phyloP scores from a whole-genome alignment of 495 filamentous ascomycete genomes.

The Aspergillus nidulans region DNA sequence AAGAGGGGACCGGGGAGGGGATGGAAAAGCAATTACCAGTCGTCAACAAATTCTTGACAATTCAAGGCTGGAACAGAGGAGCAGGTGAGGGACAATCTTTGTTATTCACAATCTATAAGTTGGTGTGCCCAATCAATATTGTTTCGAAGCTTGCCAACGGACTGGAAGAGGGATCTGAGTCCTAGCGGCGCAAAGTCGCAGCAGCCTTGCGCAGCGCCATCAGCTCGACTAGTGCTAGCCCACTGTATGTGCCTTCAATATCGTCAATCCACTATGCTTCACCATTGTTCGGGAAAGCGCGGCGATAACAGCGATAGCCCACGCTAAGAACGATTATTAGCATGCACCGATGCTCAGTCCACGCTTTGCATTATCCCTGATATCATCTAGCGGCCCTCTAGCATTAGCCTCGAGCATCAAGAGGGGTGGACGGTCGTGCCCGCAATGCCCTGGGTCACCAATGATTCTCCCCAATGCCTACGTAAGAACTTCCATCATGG shows the following conservation, averaged over 20 bases:
- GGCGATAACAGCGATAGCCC: not conserved
- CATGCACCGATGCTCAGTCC: not conserved
- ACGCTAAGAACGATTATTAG: not conserved
- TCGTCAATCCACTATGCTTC: not conserved
- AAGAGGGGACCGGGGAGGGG: too few species aligned
- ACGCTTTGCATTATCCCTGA: too few species aligned
- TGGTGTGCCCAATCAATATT: too few species aligned
- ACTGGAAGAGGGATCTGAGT: too few species aligned
- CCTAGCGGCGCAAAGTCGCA: not conserved
- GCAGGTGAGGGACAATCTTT: too few species aligned
- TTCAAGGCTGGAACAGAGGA: too few species aligned
- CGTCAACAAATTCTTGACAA: too few species aligned
- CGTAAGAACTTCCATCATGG: not conserved
- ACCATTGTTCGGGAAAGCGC: too few species aligned
- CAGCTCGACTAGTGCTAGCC: not conserved
- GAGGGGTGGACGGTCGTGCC: not conserved
- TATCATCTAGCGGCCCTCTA: too few species aligned
- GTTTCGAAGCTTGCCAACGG: too few species aligned
- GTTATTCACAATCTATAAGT: too few species aligned
- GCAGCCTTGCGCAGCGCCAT: slow-evolving; percentile 5
- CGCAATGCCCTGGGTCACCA: not conserved
- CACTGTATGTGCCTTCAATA: not conserved
- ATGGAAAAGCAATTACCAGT: too few species aligned
- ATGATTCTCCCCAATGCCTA: not conserved
- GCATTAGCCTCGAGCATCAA: not conserved